phyloP scores from a whole-genome alignment of 352 stramenopile species.

The Pythium biforme region DNA sequence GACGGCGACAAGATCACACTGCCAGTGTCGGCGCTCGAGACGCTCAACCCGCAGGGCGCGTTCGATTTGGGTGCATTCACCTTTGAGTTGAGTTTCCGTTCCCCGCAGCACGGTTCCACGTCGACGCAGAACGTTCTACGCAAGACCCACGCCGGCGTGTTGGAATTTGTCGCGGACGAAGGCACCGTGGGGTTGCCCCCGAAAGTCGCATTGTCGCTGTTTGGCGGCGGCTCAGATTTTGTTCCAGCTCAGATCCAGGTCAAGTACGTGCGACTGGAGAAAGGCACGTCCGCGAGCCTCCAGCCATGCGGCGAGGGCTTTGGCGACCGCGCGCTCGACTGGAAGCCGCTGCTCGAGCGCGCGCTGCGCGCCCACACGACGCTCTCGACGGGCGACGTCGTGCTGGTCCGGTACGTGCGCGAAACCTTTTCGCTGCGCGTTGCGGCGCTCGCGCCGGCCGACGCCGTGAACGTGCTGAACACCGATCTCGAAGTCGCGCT shows the following conservation, averaged over 20 bases:
- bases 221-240: slow-evolving; percentile 20
- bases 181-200: slow-evolving; percentile 73
- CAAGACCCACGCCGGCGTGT: slow-evolving; percentile 70
- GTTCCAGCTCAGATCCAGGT: slow-evolving; percentile 49
- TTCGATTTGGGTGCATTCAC: slow-evolving; percentile 78
- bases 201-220: slow-evolving; percentile 74
- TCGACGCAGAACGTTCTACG: slow-evolving; percentile 12
- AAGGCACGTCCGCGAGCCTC: slow-evolving; percentile 64
- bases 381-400: slow-evolving; percentile 66
- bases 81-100: slow-evolving; percentile 61
- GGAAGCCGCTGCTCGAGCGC: slow-evolving; percentile 76
- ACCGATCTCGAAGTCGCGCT: slow-evolving; percentile 83
- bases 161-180: slow-evolving; percentile 80
- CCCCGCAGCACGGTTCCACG: background rate
- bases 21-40: slow-evolving; percentile 68
- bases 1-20: slow-evolving; percentile 82
- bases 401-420: slow-evolving; percentile 73
- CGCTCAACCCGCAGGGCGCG: slow-evolving; percentile 75
- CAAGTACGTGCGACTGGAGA: slow-evolving; percentile 70
- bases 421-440: slow-evolving; percentile 80
- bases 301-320: slow-evolving; percentile 73
- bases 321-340: slow-evolving; percentile 71
- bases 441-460: slow-evolving; percentile 50
- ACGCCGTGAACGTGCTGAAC: slow-evolving; percentile 69
- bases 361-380: slow-evolving; percentile 76